Evolutionary conservation across 352 stramenopile genomes (phyloP).

Genomic region (Phytophthora megakarya): DNA sequence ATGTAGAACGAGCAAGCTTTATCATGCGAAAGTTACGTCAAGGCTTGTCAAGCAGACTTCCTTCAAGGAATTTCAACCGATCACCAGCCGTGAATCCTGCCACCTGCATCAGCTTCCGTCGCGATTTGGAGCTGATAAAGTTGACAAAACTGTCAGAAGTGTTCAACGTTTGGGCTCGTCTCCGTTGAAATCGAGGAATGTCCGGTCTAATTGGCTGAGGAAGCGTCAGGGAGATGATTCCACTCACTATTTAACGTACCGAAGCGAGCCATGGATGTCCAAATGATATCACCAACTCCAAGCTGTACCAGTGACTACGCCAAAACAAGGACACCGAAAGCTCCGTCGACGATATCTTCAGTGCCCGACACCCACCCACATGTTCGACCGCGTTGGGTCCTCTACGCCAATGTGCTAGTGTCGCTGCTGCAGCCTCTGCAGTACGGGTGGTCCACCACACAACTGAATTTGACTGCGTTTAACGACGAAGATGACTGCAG

Average conservation of each 20-base stretch:
- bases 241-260: conserved; percentile 1
- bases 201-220: neutral
- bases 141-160: too few species aligned
- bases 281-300: neutral
- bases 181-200: conserved; percentile 6
- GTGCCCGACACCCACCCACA: neutral
- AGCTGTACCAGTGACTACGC: conserved; percentile 1
- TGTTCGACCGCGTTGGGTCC: neutral
- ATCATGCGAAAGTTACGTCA: too few species aligned
- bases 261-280: neutral
- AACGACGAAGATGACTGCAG: neutral
- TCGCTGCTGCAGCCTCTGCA: conserved; percentile 1
- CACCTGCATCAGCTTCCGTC: conserved; percentile 1
- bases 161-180: neutral
- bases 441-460: neutral
- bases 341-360: neutral
- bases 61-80: too few species aligned
- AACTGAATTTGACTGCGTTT: neutral
- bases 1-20: too few species aligned
- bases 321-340: neutral
- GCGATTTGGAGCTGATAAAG: conserved; percentile 6
- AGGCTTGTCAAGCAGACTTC: too few species aligned
- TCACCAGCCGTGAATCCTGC: neutral
- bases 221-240: too few species aligned
- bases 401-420: conserved; percentile 12